Base-by-base conservation (phyloP, 23 red algal species). In the Gracilaria domingensis region DNA sequence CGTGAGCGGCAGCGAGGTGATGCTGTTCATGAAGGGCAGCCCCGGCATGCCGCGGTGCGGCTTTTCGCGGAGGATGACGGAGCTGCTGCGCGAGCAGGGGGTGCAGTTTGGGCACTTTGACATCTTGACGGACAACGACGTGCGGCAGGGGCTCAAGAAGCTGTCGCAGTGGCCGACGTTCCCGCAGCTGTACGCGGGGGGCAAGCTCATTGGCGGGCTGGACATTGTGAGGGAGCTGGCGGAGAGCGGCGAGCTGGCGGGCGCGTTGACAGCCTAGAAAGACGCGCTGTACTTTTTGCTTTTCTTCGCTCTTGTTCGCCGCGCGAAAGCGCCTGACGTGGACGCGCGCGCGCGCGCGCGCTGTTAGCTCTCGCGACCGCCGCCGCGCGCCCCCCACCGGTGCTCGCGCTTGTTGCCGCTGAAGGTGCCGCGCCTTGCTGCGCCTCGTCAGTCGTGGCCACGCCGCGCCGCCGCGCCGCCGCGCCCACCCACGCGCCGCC, bases 11-110 rank as follows among this genome's bases (percentile, higher is more conserved):
- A 29, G 49, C 13, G 53, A 48, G 51, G 89, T 99, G 38, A 90
- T 99, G 88, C 53, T 99, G 40, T 99, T 99, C 82, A 99, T 99
- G 97, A 99, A 99, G 54, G 97, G 97, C 55, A 84, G 40, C n/a
- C 94, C 89, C 4, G 79, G 94, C 0, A 51, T 54, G 66, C 97
- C 97, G 1, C 81, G 61, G 9, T 99, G 97, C 35, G 88, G 93
- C 30, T 99, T 96, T 74, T 93, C 87, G 21, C 44, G 79, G 71
- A 47, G 82, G 60, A 96, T 96, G 57, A 86, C 96, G 38, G 91
- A 66, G 45, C 48, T 99, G 20, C 87, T 99, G 4, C 36, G 71
- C 17, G 73, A 75, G 55, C 40, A 96, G 32, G 77, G 37, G 40
- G 76, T 94, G 4, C 33, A 30, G 64, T 95, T 92, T 42, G 97